Evolutionary conservation across 306 rosid genomes (phyloP), one percentile per base, ranked within the genome.

Genomic region (Gleditsia sinensis): DNA sequence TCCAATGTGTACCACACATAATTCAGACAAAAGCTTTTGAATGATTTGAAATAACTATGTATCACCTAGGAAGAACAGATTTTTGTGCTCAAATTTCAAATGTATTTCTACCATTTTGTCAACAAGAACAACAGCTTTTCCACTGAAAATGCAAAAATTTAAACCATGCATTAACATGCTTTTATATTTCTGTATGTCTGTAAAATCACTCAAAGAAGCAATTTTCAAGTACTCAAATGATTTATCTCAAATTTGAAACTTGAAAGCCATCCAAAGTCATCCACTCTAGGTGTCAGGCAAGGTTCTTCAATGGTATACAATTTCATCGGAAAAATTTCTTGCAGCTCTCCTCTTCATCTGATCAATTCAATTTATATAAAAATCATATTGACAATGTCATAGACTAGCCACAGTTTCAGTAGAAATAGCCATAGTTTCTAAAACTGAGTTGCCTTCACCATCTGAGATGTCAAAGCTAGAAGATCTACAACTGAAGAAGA

Each of bases 401-500:
- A 69, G 88, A 78, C 77, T 65, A 36, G 84, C 89, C 3, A 62
- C 76, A 49, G 89, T 50, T 77, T 80, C 89, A 73, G 87, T 74
- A 72, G 97, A 80, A 72, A 74, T 56, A 30, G 81, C 83, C 85
- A 84, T 80, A 28, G 86, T 76, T 78, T 89, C 95, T 57, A 84
- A 85, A 71, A 80, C 73, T 21, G 92, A 83, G 66, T 30, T 70
- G 50, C 84, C 79, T 67, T 83, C 90, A 48, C 60, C 82, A n/a
- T 71, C 61, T 16, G 85, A 72, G 40, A 36, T 51, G 69, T 78
- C 92, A 83, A 66, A 25, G 64, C 62, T 58, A 60, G 42, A 84
- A 46, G 80, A 86, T 77, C 88, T 89, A 78, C 94, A 89, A 78
- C 90, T 87, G 84, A 89, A 89, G 84, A 83, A 89, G 84, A 89